Percentiles rank a stretch among this genome's conserved stretches.
Evolutionary conservation across 805 yeast genomes (phyloP).

Genomic region (Saccharomyces eubayanus): DNA sequence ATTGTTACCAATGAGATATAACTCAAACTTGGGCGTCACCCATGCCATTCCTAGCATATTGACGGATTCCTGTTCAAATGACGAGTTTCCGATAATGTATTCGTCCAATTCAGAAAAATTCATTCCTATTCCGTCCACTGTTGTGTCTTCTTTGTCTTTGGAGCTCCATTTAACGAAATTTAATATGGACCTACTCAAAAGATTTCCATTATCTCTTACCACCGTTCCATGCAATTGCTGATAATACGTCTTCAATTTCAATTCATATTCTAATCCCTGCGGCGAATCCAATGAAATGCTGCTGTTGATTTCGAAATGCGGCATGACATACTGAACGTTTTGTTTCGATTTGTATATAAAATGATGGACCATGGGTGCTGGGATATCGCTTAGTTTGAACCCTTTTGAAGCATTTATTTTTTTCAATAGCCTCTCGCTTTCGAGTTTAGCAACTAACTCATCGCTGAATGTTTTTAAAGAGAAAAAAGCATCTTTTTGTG

Average conservation of each 20-base stretch:
- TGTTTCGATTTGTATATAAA: constrained; percentile 69
- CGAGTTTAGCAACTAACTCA: constrained; percentile 39
- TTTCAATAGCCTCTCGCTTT: constrained; percentile 30
- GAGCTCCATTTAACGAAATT: constrained; percentile 39
- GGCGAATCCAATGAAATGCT: constrained; percentile 5
- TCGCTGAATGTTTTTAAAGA: constrained; percentile 58
- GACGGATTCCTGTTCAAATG: constrained; percentile 14
- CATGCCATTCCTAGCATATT: constrained; percentile 41
- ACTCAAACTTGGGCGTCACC: constrained; percentile 52
- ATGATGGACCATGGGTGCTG: constrained; percentile 57
- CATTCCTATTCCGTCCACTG: background rate
- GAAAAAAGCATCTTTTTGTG: constrained; percentile 69
- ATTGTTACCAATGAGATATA: constrained; percentile 45
- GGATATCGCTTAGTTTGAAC: constrained; percentile 42
- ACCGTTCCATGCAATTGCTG: constrained; percentile 22
- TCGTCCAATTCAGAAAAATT: background rate
- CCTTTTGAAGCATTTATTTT: constrained; percentile 35
- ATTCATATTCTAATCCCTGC: constrained; percentile 11
- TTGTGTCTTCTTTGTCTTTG: background rate
- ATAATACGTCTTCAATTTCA: constrained; percentile 22
- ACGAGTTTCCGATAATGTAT: constrained; percentile 2
- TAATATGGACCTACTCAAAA: constrained; percentile 34
- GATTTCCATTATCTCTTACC: constrained; percentile 22
- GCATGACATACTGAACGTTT: constrained; percentile 43
- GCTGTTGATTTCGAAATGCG: constrained; percentile 16